Evolutionary conservation across 2,329 filamentous ascomycete genomes (phyloP), one percentile per base, ranked within the genome.

Genomic region (Fusarium sororula): DNA sequence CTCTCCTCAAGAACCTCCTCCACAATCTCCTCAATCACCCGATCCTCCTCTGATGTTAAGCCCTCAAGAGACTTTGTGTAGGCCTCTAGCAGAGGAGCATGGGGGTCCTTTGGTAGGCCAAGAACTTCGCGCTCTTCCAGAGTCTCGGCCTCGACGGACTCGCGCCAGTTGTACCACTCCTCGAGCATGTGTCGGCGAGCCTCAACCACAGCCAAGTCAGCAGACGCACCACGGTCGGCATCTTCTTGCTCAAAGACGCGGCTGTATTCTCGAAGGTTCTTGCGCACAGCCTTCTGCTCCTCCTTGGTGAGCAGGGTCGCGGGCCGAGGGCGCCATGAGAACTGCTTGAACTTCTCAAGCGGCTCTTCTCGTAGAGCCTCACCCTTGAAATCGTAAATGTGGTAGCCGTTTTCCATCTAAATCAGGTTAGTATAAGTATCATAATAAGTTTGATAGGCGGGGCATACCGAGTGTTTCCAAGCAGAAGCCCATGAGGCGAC

Each of bases 371-470:
- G 92, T 62, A 99, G 90, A 62, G 93, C 90, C 78, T 93, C 92
- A 74, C 96, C 97, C 83, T 92, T 93, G 90, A 99, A 99, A 82
- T 97, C 95, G 89, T 98, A 98, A 71, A 99, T 87, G 83, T 98
- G 96, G 88, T 98, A 99, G 74, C 96, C 96, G 82, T 98, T 99
- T 88, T 99, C 96, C 94, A 98, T 98, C 94, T 98, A 44, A 5
- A 38, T n/a, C 20, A n/a, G n/a, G 62, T 58, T 30, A 61, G 38
- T 51, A 79, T 50, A 70, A 66, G 14, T 56, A 32, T 37, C 53
- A 26, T 41, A 22, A 56, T 50, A 86, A 28, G 18, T 41, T 30
- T 17, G 14, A 11, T 10, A n/a, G 9, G 28, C 12, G 10, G 15
- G 30, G 24, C 94, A 87, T 92, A 98, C 95, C 78, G 92, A 89